A percentile compares a stretch with the other conserved stretches of the same genome.
These are phyloP conservation scores for Geosmithia putterillii DNA, from an alignment of 2,329 filamentous ascomycete species.

Conservation along the genomic window DNA sequence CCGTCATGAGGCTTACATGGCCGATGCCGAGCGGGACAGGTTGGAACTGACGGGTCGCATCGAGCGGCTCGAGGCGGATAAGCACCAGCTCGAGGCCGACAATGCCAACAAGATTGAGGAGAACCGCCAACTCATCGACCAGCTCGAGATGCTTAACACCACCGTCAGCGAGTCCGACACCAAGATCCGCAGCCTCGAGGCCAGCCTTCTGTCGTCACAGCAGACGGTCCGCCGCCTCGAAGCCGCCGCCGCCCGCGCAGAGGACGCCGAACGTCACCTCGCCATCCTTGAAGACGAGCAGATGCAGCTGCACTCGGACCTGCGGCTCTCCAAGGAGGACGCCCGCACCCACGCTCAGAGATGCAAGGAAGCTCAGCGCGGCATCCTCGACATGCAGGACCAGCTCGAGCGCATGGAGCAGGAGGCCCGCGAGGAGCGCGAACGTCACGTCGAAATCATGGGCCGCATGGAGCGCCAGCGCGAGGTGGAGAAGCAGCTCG, in stretches of 20 bases:
- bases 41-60: conserved; percentile 60
- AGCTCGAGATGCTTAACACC: conserved; percentile 74
- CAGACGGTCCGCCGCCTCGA: conserved; percentile 65
- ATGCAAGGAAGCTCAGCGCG: conserved; percentile 77
- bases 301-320: conserved; percentile 52
- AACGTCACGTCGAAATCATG: conserved; percentile 71
- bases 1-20: conserved; percentile 90
- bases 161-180: conserved; percentile 70
- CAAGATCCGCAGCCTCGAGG: conserved; percentile 65
- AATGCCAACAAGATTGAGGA: conserved; percentile 74
- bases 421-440: conserved; percentile 67
- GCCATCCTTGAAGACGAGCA: conserved; percentile 73
- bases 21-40: conserved; percentile 79
- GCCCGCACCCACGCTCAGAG: conserved; percentile 67
- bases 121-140: conserved; percentile 68
- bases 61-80: conserved; percentile 62
- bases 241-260: conserved; percentile 59
- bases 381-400: conserved; percentile 66
- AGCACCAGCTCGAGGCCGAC: conserved; percentile 58
- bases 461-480: conserved; percentile 74
- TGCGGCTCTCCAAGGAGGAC: conserved; percentile 59
- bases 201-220: conserved; percentile 65
- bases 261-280: conserved; percentile 70
- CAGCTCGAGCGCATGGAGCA: conserved; percentile 82
- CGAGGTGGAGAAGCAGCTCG: conserved; percentile 69